phyloP scores from a whole-genome alignment of 179 eudicot species.

The Silene coronaria region DNA sequence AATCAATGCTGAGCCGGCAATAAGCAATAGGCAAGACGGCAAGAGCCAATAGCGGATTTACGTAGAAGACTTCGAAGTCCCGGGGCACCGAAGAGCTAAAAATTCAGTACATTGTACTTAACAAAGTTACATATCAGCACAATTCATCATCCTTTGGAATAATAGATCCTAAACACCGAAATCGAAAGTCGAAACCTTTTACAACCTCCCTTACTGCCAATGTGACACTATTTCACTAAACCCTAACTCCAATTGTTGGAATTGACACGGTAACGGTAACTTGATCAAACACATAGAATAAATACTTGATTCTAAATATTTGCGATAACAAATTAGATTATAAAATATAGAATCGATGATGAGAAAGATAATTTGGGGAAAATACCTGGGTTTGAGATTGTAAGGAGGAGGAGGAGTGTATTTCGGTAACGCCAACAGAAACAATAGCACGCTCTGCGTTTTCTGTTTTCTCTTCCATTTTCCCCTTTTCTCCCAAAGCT shows the following conservation, averaged over 20 bases:
- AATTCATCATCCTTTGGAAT: too few species aligned
- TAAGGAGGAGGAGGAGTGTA: constrained; percentile 22
- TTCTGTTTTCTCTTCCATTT: neutral
- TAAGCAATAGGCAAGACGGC: neutral
- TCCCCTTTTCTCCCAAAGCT: neutral
- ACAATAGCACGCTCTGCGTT: neutral
- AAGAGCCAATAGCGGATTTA: neutral
- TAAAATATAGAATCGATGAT: neutral
- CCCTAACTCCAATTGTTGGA: neutral
- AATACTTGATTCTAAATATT: neutral
- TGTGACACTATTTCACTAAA: too few species aligned
- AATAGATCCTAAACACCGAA: too few species aligned
- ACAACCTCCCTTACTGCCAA: neutral
- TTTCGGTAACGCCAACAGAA: neutral
- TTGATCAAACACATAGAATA: constrained; percentile 17
- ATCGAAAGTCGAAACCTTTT: too few species aligned
- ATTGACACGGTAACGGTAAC: neutral
- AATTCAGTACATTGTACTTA: too few species aligned
- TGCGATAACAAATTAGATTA: neutral
- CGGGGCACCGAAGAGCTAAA: too few species aligned
- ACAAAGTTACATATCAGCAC: too few species aligned
- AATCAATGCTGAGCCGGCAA: neutral
- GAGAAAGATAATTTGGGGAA: neutral
- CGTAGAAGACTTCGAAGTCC: neutral
- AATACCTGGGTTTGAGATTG: constrained; percentile 16